A percentile compares a stretch with the other conserved stretches of the same genome.
Evolutionary conservation across 108 stramenopile species (phyloP).

Genomic region (Aurantiochytrium sp.): DNA sequence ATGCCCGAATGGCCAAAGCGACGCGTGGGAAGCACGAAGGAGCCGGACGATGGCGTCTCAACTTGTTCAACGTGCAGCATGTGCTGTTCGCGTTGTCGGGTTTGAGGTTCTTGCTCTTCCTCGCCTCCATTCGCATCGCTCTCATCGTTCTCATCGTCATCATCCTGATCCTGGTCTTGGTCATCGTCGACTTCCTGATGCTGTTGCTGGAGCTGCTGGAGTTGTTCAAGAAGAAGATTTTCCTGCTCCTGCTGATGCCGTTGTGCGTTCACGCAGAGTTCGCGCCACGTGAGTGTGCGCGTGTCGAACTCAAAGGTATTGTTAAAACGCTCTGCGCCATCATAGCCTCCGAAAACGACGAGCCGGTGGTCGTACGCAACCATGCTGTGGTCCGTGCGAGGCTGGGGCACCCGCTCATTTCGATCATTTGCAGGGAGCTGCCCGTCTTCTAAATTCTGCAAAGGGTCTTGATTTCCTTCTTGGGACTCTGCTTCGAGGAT

Average conservation of each 20-base stretch:
- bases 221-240: background rate
- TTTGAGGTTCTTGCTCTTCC: too few relatives aligned
- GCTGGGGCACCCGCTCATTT: background rate
- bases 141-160: too few relatives aligned
- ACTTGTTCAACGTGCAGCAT: too few relatives aligned
- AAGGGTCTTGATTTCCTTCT: too few relatives aligned
- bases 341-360: background rate
- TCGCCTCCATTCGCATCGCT: too few relatives aligned
- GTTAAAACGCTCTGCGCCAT: background rate
- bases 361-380: background rate
- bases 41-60: too few relatives aligned
- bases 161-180: too few relatives aligned
- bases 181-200: too few relatives aligned
- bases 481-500: background rate
- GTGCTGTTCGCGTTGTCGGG: too few relatives aligned
- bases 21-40: background rate
- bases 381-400: constrained; percentile 7
- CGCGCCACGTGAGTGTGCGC: background rate
- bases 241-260: background rate
- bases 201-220: background rate
- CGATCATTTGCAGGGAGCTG: too few relatives aligned
- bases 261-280: background rate
- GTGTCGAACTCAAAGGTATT: background rate
- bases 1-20: constrained; percentile 6
- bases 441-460: too few relatives aligned